phyloP scores from a whole-genome alignment of 2,329 filamentous ascomycete species.

The Sphaerulina musiva region DNA sequence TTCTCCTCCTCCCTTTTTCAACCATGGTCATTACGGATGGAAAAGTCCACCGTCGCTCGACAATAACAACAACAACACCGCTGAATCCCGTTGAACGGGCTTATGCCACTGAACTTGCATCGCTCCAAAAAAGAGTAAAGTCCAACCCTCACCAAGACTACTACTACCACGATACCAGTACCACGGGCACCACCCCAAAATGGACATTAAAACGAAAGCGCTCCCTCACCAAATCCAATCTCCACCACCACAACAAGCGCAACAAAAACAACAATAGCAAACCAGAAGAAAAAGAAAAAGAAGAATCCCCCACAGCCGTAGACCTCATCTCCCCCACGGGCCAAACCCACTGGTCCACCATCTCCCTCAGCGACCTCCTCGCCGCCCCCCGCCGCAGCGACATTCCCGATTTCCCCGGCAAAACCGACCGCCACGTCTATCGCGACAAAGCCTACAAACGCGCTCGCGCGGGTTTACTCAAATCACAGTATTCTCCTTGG shows the following conservation, averaged over 20 bases:
- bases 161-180: not conserved
- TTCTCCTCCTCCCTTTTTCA: too few species aligned
- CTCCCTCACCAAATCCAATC: constrained; percentile 3
- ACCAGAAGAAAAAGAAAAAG: not conserved
- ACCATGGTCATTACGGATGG: too few species aligned
- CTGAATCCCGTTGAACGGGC: not conserved
- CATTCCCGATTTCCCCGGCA: not conserved
- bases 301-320: not conserved
- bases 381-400: not conserved
- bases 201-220: constrained; percentile 5
- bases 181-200: not conserved
- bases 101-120: not conserved
- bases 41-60: too few species aligned
- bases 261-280: not conserved
- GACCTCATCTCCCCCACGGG: constrained; percentile 3
- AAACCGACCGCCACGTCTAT: too few species aligned
- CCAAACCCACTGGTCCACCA: not conserved
- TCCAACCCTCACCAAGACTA: not conserved
- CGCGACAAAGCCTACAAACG: not conserved
- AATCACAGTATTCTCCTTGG: not conserved
- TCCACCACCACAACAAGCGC: not conserved
- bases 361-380: not conserved
- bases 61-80: too few species aligned
- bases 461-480: not conserved
- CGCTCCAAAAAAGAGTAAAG: not conserved